phyloP scores from a whole-genome alignment of 257 asterid genomes.

The Salvia miltiorrhiza region DNA sequence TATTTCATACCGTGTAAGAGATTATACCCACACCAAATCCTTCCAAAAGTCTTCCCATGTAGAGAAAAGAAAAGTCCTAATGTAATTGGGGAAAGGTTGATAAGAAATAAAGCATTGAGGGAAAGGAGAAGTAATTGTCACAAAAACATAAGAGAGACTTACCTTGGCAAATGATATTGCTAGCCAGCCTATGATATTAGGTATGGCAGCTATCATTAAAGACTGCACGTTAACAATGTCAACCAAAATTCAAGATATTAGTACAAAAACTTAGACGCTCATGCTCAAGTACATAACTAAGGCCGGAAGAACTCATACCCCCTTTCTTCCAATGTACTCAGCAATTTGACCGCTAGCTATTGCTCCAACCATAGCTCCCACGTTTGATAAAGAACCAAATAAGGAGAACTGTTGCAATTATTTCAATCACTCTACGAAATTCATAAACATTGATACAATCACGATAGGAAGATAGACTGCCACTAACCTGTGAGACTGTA shows the following conservation, averaged over 20 bases:
- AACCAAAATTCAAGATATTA: not conserved
- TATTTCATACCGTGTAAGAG: conserved; percentile 62
- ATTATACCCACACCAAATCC: conserved; percentile 97
- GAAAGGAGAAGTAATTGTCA: not conserved
- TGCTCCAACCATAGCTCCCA: conserved; percentile 99
- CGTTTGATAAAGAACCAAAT: conserved; percentile 88
- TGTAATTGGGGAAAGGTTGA: not conserved
- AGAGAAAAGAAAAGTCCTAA: conserved; percentile 78
- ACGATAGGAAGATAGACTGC: not conserved
- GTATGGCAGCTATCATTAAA: conserved; percentile 84
- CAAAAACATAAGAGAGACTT: conserved; percentile 22
- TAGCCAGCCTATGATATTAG: conserved; percentile 97
- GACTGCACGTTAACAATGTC: conserved; percentile 49
- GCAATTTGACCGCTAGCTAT: conserved; percentile 97
- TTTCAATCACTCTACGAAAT: conserved; percentile 12
- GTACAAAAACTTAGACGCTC: not conserved
- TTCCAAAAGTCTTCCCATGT: conserved; percentile 96
- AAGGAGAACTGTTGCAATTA: conserved; percentile 65
- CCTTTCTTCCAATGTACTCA: conserved; percentile 92
- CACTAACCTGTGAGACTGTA: conserved; percentile 74
- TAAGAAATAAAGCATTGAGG: too few relatives aligned
- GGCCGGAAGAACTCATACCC: conserved; percentile 43
- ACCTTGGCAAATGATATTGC: conserved; percentile 80
- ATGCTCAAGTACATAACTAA: not conserved
- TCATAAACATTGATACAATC: conserved; percentile 1